These are phyloP conservation scores for Psidium friedrichsthalianum DNA, from an alignment of 345 rosid genomes.

Conservation along the genomic window DNA sequence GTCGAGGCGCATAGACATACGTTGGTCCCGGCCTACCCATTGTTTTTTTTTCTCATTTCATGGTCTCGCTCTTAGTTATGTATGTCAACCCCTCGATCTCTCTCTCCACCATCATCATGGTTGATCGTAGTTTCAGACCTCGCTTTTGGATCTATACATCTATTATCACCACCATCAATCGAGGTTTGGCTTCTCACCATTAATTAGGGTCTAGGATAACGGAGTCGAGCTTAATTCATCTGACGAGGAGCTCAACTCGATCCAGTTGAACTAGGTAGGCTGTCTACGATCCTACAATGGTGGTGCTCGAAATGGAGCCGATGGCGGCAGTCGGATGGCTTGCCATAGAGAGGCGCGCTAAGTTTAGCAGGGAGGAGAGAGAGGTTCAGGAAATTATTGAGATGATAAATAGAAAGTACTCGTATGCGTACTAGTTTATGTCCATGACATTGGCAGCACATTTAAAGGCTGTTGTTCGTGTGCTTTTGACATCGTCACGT, in stretches of 20 bases:
- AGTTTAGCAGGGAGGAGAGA: neutral
- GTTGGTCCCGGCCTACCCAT: too few relatives aligned
- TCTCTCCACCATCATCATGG: neutral
- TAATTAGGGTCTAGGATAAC: neutral
- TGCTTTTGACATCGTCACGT: neutral
- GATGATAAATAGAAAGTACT: neutral
- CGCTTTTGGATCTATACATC: neutral
- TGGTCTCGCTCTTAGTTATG: neutral
- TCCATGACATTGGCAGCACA: neutral
- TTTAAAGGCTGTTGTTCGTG: neutral
- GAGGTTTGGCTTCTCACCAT: neutral
- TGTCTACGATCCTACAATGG: neutral
- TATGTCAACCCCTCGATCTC: neutral
- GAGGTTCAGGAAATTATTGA: neutral
- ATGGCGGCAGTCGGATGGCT: neutral
- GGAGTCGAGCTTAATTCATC: neutral
- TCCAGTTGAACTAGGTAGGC: neutral
- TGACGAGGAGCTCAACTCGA: neutral
- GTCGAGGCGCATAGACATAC: too few relatives aligned
- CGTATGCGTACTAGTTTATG: neutral
- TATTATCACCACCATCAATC: neutral
- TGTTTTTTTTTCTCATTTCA: neutral
- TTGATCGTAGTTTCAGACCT: neutral
- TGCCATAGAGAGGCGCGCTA: neutral
- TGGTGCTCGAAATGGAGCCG: accelerated